phyloP scores from a whole-genome alignment of 371 early-diverging fungal genomes.

The Furculomyces boomerangus region DNA sequence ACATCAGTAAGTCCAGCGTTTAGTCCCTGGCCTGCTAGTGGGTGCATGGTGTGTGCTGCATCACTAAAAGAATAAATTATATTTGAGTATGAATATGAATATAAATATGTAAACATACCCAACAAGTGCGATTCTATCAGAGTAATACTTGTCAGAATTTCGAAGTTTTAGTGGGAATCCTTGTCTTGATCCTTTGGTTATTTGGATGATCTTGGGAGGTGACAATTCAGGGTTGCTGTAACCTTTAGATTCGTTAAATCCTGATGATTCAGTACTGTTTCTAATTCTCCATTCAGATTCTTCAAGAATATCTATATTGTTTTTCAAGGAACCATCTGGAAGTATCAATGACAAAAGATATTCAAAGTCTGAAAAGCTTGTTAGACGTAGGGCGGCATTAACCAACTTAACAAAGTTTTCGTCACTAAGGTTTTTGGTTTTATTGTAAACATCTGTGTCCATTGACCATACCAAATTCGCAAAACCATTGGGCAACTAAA shows the following conservation, averaged over 20 bases:
- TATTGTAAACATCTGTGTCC: slow-evolving; percentile 36
- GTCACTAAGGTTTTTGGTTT: slow-evolving; percentile 37
- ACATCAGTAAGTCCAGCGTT: slow-evolving; percentile 86
- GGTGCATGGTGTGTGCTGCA: slow-evolving; percentile 93
- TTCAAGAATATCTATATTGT: not conserved
- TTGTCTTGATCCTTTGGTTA: slow-evolving; percentile 49
- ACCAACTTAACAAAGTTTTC: slow-evolving; percentile 46
- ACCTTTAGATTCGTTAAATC: not conserved
- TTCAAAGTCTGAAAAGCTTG: slow-evolving; percentile 41
- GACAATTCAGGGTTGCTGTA: not conserved
- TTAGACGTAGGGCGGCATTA: slow-evolving; percentile 63
- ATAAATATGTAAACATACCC: slow-evolving; percentile 12
- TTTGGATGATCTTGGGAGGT: slow-evolving; percentile 43
- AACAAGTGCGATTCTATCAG: slow-evolving; percentile 66
- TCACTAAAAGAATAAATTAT: slow-evolving; percentile 37
- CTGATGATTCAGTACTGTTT: not conserved
- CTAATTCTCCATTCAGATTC: slow-evolving; percentile 12
- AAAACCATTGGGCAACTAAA: slow-evolving; percentile 18
- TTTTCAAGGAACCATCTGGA: not conserved
- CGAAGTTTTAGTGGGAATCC: slow-evolving; percentile 72
- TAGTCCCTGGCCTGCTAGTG: slow-evolving; percentile 91
- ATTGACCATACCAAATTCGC: slow-evolving; percentile 88
- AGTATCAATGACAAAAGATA: slow-evolving; percentile 26
- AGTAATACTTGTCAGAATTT: slow-evolving; percentile 53
- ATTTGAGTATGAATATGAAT: slow-evolving; percentile 26